A percentile compares a stretch with the other conserved stretches of the same genome.
Conservation (phyloP, 306 rosid species). For the Corylus americana region DNA sequence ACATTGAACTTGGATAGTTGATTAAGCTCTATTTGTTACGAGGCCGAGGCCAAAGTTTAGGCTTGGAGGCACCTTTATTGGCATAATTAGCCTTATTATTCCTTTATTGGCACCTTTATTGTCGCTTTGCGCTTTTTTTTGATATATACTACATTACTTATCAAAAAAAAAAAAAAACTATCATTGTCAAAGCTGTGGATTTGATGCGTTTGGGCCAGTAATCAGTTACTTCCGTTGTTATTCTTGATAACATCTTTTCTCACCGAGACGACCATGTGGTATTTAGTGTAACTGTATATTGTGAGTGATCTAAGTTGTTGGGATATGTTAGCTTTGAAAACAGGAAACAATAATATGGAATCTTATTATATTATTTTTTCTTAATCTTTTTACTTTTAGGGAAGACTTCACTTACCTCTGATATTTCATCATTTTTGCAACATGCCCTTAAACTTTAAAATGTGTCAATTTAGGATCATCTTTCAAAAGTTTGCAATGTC, state of each 20-base stretch:
- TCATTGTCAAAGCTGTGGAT: too few species aligned
- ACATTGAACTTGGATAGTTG: neutral
- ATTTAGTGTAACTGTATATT: neutral
- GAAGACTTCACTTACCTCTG: too few species aligned
- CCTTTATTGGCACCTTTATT: too few species aligned
- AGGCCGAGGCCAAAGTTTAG: neutral
- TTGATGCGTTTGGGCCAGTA: neutral
- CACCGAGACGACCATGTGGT: neutral
- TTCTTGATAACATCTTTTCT: neutral
- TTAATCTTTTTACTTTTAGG: too few species aligned
- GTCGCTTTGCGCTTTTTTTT: too few species aligned
- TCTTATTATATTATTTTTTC: neutral
- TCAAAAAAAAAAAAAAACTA: too few species aligned
- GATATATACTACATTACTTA: too few species aligned
- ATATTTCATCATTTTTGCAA: too few species aligned
- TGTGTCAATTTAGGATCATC: too few species aligned
- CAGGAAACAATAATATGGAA: neutral
- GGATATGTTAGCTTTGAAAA: neutral
- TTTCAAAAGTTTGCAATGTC: too few species aligned
- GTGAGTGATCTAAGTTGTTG: neutral
- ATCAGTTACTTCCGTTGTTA: neutral
- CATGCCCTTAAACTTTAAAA: too few species aligned
- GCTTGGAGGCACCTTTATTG: neutral
- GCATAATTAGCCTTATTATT: too few species aligned
- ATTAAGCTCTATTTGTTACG: neutral